Evolutionary conservation across 345 rosid species (phyloP).

Genomic region (sweet orange (Citrus sinensis)): DNA sequence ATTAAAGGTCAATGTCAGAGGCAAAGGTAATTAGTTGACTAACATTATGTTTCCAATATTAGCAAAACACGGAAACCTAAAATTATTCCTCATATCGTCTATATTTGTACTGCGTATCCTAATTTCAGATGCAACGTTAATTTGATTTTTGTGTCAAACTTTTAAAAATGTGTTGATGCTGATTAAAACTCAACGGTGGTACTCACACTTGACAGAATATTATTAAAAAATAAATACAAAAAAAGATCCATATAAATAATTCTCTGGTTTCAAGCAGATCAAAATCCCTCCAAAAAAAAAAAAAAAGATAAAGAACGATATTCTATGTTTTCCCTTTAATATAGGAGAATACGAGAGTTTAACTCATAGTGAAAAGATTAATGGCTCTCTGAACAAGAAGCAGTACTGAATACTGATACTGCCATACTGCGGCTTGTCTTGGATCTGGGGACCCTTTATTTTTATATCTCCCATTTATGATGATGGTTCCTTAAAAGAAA

Average conservation of each 20-base stretch:
- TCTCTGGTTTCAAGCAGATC: neutral
- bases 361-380: slow-evolving; percentile 11
- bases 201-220: no score
- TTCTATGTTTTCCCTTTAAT: neutral
- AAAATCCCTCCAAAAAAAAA: neutral
- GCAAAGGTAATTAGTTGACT: neutral
- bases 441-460: slow-evolving; percentile 26
- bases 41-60: neutral
- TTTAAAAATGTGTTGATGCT: no score
- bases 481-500: neutral
- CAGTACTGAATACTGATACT: neutral
- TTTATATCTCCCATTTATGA: slow-evolving; percentile 9
- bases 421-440: slow-evolving; percentile 8
- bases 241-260: no score
- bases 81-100: neutral
- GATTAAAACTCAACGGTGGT: no score
- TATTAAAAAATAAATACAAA: no score
- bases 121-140: neutral
- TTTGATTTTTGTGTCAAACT: no score
- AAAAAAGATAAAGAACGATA: neutral
- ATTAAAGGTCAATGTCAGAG: neutral
- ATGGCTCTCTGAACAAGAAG: slow-evolving; percentile 15
- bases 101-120: neutral
- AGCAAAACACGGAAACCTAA: neutral
- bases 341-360: slow-evolving; percentile 1